Evolutionary conservation across 306 rosid genomes (phyloP), one percentile per base, ranked within the genome.

Genomic region (Astragalus membranaceus): DNA sequence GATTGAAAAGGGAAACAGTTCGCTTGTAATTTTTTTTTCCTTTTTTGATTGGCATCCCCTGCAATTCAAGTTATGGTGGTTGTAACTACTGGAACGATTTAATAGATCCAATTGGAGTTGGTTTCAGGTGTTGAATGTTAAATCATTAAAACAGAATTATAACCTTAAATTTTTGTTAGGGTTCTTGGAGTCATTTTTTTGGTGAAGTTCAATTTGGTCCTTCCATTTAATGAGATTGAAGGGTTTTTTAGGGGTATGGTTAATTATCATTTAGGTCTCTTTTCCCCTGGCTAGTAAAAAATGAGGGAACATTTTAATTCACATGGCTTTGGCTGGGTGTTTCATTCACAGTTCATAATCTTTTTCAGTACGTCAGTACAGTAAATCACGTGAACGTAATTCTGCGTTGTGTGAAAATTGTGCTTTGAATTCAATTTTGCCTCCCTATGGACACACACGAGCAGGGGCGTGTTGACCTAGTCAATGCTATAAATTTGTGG

Each of bases 51-150:
- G 30, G 30, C 4, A 2, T 23, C 50, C 23, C 2, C 26, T 46
- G 20, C 15, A 2, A 3, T 20, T 67, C 10, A 37, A 6, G 30
- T 66, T 37, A 14, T 26, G 61, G 44, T 48, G 20, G 58, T 50
- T 63, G 51, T 48, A 5, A 68, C 12, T 58, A 8, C 56, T 64
- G 52, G 35, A 20, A 30, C 56, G 69, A 46, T 63, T 73, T 23
- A 64, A 53, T 44, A 29, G 76, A 73, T 83, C 78, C 67, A 26
- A 69, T 73, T 67, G 49, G 48, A 72, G 46, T 30, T 48, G 69
- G n/a, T n/a, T n/a, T n/a, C n/a, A n/a, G n/a, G n/a, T n/a, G n/a
- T 72, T 70, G 35, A 26, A 30, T 73, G 57, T 13, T 65, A 66
- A 5, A 33, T 39, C 10, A 30, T 58, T 37, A 4, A 54, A 23